Percentiles rank a stretch among this genome's conserved stretches.
Conservation (phyloP, 2,329 filamentous ascomycete genomes). For the Thielaviopsis cerberus region DNA sequence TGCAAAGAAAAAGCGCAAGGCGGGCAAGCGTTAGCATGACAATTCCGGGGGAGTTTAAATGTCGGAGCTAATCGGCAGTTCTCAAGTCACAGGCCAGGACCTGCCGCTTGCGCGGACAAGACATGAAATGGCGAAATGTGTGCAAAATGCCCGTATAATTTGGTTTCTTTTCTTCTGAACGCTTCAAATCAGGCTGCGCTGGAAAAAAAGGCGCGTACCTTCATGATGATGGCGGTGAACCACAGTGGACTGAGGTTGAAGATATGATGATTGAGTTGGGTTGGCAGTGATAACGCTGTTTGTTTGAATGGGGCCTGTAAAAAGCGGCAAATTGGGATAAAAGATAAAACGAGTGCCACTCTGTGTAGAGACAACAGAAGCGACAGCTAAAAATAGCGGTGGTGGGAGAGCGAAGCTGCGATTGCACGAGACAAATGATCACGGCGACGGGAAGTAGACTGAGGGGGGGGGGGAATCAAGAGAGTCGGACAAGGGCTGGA, state of each 20-base stretch:
- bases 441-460: neutral
- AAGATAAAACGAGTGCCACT: neutral
- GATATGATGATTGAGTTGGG: conserved; percentile 5
- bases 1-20: conserved; percentile 21
- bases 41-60: neutral
- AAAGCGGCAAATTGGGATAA: neutral
- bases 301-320: neutral
- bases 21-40: conserved; percentile 6
- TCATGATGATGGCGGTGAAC: conserved; percentile 12
- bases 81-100: neutral
- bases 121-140: neutral
- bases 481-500: neutral
- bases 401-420: neutral
- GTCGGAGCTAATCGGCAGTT: neutral
- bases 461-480: neutral
- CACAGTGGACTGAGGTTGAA: conserved; percentile 12
- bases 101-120: neutral
- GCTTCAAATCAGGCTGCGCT: conserved; percentile 12
- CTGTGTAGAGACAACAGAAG: neutral
- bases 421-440: neutral
- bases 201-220: conserved; percentile 12
- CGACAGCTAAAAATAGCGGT: neutral
- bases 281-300: neutral
- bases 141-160: neutral
- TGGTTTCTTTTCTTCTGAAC: conserved; percentile 10